These are phyloP conservation scores for Rubia occidens DNA, from an alignment of 305 asterid species.

Conservation along the genomic window DNA sequence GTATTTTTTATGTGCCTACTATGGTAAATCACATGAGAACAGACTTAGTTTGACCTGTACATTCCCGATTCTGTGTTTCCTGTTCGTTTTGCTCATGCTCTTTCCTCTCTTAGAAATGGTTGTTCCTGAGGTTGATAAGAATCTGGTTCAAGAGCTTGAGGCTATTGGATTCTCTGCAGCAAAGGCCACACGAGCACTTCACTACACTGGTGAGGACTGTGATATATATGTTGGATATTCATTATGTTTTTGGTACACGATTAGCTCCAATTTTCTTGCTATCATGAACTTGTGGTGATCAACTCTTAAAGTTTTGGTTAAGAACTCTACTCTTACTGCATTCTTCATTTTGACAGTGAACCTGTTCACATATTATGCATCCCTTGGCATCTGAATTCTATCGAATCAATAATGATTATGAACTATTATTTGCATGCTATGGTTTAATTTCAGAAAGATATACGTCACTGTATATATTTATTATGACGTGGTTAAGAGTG, in stretches of 20 bases:
- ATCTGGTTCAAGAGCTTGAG: constrained; percentile 67
- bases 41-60: background rate
- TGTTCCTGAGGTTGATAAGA: constrained; percentile 79
- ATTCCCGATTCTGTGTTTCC: background rate
- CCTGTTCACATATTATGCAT: background rate
- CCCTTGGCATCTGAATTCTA: background rate
- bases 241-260: background rate
- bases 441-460: background rate
- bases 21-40: background rate
- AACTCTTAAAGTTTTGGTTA: background rate
- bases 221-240: background rate
- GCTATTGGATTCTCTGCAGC: constrained; percentile 82
- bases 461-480: too few relatives aligned
- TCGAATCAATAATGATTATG: background rate
- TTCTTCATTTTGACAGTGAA: background rate
- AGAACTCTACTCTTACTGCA: background rate
- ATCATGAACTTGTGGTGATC: background rate
- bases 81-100: constrained; percentile 14
- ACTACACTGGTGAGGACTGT: constrained; percentile 57
- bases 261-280: background rate
- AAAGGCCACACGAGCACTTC: constrained; percentile 82
- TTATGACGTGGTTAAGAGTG: background rate
- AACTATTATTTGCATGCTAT: background rate
- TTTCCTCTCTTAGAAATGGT: constrained; percentile 58
- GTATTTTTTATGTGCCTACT: background rate